Conservation (phyloP, 768 basidiomycete species). For the Coprinopsis sp. region DNA sequence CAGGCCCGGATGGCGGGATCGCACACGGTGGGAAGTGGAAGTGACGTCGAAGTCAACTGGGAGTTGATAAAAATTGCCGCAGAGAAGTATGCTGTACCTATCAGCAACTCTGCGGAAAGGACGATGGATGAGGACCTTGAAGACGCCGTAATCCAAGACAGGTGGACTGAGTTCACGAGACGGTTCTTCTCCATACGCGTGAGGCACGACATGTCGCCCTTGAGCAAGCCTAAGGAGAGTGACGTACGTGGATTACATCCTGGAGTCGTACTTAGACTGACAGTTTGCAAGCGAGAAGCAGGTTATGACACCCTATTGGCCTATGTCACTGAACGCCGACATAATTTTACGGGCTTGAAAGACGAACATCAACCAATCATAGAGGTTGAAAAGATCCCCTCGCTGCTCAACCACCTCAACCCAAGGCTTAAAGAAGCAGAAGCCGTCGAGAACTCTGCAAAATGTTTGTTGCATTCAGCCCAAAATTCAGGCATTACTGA, state of each 20-base stretch:
- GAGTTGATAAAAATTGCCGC: constrained; percentile 49
- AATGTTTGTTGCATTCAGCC: constrained; percentile 40
- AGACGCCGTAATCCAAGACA: constrained; percentile 72
- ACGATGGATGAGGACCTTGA: constrained; percentile 41
- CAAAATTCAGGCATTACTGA: not conserved
- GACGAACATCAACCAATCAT: constrained; percentile 68
- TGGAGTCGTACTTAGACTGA: not conserved
- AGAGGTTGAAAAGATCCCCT: constrained; percentile 54
- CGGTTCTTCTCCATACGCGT: constrained; percentile 56
- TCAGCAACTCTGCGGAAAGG: constrained; percentile 35
- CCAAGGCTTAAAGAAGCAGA: constrained; percentile 39
- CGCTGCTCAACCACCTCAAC: constrained; percentile 53
- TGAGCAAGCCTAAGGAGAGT: constrained; percentile 65
- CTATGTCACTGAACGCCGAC: constrained; percentile 58
- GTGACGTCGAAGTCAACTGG: constrained; percentile 54
- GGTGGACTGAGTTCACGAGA: constrained; percentile 70
- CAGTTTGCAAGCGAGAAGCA: constrained; percentile 48
- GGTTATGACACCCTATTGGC: constrained; percentile 59
- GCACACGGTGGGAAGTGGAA: constrained; percentile 23
- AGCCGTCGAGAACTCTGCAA: constrained; percentile 39
- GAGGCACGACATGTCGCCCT: constrained; percentile 64
- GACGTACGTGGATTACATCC: constrained; percentile 39
- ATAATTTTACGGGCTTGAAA: constrained; percentile 57
- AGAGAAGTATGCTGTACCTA: constrained; percentile 44
- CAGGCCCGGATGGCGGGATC: constrained; percentile 9